Percentiles rank a stretch among this genome's conserved stretches.
These are phyloP conservation scores for Dipteronia sinensis DNA, from an alignment of 345 rosid genomes.

Conservation along the genomic window DNA sequence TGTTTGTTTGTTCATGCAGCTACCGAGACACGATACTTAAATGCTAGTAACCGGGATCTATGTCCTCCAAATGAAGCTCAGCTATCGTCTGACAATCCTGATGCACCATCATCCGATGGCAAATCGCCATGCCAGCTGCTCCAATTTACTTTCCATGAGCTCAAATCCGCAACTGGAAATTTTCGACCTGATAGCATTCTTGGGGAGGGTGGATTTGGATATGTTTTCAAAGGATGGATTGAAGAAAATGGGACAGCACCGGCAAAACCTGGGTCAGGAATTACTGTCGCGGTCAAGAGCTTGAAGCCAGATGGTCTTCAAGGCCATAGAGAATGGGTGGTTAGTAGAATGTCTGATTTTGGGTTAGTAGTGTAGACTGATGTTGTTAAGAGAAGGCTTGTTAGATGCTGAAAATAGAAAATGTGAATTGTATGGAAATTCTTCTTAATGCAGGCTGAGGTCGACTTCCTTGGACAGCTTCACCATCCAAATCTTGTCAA, in stretches of 20 bases:
- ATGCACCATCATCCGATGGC: constrained; percentile 29
- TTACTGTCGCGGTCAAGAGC: constrained; percentile 83
- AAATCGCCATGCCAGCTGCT: constrained; percentile 57
- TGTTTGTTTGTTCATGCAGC: constrained; percentile 40
- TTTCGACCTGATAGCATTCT: constrained; percentile 86
- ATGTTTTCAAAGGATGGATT: constrained; percentile 81
- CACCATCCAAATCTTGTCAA: constrained; percentile 92
- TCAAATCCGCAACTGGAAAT: constrained; percentile 79
- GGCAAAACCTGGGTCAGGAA: constrained; percentile 79
- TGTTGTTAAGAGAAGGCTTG: constrained; percentile 21
- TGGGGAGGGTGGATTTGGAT: constrained; percentile 89
- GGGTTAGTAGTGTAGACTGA: constrained; percentile 54
- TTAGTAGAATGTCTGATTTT: constrained; percentile 48
- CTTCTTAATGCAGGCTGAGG: constrained; percentile 76
- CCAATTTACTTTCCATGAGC: constrained; percentile 70
- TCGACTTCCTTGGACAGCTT: constrained; percentile 89
- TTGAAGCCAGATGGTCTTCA: constrained; percentile 90
- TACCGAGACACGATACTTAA: constrained; percentile 65
- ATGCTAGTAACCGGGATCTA: constrained; percentile 74
- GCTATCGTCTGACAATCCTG: constrained; percentile 49
- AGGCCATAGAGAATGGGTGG: constrained; percentile 93
- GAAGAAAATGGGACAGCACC: constrained; percentile 86
- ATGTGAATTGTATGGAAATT: constrained; percentile 18
- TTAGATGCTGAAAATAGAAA: constrained; percentile 19
- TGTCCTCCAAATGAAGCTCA: constrained; percentile 59